These are phyloP conservation scores for Exophiala sideris DNA, from an alignment of 2,329 filamentous ascomycete genomes.

Conservation along the genomic window DNA sequence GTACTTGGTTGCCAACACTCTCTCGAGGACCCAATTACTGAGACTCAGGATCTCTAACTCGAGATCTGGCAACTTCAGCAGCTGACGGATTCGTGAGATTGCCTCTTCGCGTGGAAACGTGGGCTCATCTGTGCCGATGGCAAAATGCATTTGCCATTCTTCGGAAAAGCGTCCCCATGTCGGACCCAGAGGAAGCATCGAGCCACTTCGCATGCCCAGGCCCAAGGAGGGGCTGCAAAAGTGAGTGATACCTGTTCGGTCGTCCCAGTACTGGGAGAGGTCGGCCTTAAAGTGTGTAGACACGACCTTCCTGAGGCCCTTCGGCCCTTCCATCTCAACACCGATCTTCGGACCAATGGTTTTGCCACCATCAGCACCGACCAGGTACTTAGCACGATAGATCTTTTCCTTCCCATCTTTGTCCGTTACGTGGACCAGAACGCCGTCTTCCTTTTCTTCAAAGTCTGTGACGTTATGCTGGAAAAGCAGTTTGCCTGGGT, in stretches of 20 bases:
- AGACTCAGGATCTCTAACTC: not conserved
- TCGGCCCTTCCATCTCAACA: constrained; percentile 31
- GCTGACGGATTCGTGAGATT: constrained; percentile 25
- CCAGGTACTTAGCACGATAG: constrained; percentile 30
- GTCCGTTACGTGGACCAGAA: constrained; percentile 7
- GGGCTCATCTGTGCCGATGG: constrained; percentile 17
- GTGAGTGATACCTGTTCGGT: not conserved
- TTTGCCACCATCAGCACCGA: constrained; percentile 34
- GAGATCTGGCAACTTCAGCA: constrained; percentile 12
- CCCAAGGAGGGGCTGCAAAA: not conserved
- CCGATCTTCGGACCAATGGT: constrained; percentile 28
- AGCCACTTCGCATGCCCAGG: not conserved
- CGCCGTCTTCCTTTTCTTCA: not conserved
- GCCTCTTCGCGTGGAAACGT: constrained; percentile 24
- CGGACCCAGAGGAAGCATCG: constrained; percentile 1
- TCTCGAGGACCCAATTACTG: constrained; percentile 7
- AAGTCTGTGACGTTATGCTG: not conserved
- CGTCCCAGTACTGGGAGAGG: constrained; percentile 29
- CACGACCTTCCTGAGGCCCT: constrained; percentile 33
- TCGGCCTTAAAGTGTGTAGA: constrained; percentile 27
- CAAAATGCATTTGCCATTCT: constrained; percentile 11
- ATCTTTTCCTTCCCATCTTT: constrained; percentile 17
- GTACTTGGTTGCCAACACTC: constrained; percentile 2
- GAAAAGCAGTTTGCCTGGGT: constrained; percentile 28
- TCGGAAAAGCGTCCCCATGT: constrained; percentile 9